Evolutionary conservation across 352 stramenopile genomes (phyloP).

Genomic region (Blastocystis sp.): DNA sequence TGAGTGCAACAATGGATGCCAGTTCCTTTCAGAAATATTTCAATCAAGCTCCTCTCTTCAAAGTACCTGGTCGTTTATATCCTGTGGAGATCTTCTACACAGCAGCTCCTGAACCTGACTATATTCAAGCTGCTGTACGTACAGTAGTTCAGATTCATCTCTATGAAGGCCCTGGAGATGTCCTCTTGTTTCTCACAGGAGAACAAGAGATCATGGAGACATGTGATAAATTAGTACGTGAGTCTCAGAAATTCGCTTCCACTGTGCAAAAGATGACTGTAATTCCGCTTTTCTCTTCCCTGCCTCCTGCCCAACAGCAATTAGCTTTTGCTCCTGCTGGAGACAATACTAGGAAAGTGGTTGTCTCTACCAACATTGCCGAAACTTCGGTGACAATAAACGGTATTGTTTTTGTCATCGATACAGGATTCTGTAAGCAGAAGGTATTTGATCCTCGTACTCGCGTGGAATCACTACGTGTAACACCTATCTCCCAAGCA

Average conservation of each 20-base stretch:
- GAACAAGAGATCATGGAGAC: constrained; percentile 93
- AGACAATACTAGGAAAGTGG: constrained; percentile 63
- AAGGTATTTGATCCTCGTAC: constrained; percentile 98
- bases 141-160: constrained; percentile 87
- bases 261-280: not conserved
- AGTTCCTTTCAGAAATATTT: constrained; percentile 92
- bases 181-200: constrained; percentile 95
- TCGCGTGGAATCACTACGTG: constrained; percentile 90
- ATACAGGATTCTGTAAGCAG: constrained; percentile 97
- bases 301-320: constrained; percentile 80
- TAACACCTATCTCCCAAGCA: constrained; percentile 92
- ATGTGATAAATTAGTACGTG: constrained; percentile 77
- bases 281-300: constrained; percentile 85
- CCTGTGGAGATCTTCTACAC: constrained; percentile 93
- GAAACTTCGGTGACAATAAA: constrained; percentile 99
- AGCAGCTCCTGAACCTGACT: constrained; percentile 89
- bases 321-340: constrained; percentile 78
- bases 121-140: constrained; percentile 81
- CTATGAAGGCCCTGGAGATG: constrained; percentile 88
- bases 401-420: constrained; percentile 97
- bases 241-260: constrained; percentile 60
- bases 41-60: constrained; percentile 81
- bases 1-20: constrained; percentile 97
- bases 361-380: constrained; percentile 96
- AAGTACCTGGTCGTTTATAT: constrained; percentile 92